Percentiles rank a stretch among this genome's conserved stretches.
phyloP scores from a whole-genome alignment of 2,329 filamentous ascomycete genomes.

The Grosmannia huntii region DNA sequence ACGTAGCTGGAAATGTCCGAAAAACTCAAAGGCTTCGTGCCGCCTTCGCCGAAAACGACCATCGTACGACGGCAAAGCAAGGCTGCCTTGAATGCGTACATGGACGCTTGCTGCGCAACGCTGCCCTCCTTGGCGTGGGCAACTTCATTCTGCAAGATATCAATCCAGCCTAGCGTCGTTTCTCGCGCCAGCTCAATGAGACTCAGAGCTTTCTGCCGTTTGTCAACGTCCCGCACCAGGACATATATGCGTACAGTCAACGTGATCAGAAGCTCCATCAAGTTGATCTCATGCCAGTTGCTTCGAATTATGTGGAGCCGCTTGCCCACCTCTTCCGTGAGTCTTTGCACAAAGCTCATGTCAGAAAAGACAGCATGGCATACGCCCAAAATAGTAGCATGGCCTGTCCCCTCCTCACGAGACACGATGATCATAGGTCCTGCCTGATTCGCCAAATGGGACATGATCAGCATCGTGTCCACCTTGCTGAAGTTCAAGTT shows the following conservation, averaged over 20 bases:
- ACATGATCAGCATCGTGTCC: constrained; percentile 34
- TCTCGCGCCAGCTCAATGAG: constrained; percentile 29
- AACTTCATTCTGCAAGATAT: constrained; percentile 30
- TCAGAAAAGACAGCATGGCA: constrained; percentile 38
- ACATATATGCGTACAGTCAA: constrained; percentile 29
- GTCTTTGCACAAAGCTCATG: constrained; percentile 30
- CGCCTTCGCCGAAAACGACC: constrained; percentile 1
- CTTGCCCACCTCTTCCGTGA: constrained; percentile 32
- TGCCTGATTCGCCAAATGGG: constrained; percentile 38
- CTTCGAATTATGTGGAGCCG: constrained; percentile 30
- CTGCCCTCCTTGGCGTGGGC: constrained; percentile 23
- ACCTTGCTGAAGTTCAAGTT: constrained; percentile 48
- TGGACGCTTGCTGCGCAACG: constrained; percentile 23
- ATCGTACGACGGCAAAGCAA: constrained; percentile 38
- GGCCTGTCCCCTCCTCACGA: neutral
- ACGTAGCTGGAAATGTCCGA: neutral
- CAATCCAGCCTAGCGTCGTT: constrained; percentile 37
- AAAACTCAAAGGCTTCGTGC: neutral
- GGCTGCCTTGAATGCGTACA: constrained; percentile 39
- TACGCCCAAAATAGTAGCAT: constrained; percentile 23
- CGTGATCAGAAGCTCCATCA: constrained; percentile 45
- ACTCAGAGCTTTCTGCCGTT: constrained; percentile 9
- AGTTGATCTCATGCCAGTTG: constrained; percentile 46
- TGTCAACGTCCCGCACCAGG: constrained; percentile 8
- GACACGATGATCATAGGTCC: constrained; percentile 28